A percentile compares a stretch with the other conserved stretches of the same genome.
phyloP scores from a whole-genome alignment of 805 yeast genomes.

The Suhomyces emberorum region DNA sequence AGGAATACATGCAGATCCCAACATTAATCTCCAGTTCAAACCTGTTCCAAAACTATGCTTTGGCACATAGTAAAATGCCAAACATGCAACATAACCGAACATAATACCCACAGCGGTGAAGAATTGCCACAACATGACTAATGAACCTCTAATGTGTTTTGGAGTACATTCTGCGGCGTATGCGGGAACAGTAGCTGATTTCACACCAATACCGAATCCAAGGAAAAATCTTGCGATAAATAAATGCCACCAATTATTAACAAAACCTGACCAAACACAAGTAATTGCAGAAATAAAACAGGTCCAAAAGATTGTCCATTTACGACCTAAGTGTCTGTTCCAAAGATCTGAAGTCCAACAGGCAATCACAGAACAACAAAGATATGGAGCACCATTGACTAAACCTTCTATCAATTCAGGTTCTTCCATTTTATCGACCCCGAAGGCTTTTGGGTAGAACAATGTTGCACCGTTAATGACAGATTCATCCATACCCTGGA shows the following conservation, averaged over 20 bases:
- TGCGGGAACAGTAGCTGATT: conserved; percentile 67
- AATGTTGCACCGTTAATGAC: conserved; percentile 66
- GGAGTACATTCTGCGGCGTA: conserved; percentile 66
- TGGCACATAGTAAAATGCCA: conserved; percentile 57
- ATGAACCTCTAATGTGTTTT: conserved; percentile 56
- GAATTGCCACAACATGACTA: conserved; percentile 71
- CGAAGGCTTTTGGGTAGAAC: conserved; percentile 55
- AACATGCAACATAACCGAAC: conserved; percentile 63
- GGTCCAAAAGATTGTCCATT: conserved; percentile 58
- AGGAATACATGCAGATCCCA: conserved; percentile 57
- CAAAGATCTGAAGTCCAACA: conserved; percentile 60
- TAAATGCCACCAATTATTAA: conserved; percentile 58
- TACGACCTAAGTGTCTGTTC: conserved; percentile 54
- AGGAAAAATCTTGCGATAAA: conserved; percentile 54
- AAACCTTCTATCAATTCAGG: conserved; percentile 60
- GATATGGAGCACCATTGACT: conserved; percentile 65
- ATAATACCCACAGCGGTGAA: conserved; percentile 72
- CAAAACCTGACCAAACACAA: conserved; percentile 67
- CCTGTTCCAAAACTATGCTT: conserved; percentile 43
- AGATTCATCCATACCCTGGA: conserved; percentile 76
- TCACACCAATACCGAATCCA: conserved; percentile 66
- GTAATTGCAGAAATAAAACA: conserved; percentile 57
- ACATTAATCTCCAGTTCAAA: conserved; percentile 62
- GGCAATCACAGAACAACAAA: conserved; percentile 53
- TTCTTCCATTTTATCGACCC: conserved; percentile 39